Conservation (phyloP, 352 stramenopile species). For the Phytopythium aichiense region DNA sequence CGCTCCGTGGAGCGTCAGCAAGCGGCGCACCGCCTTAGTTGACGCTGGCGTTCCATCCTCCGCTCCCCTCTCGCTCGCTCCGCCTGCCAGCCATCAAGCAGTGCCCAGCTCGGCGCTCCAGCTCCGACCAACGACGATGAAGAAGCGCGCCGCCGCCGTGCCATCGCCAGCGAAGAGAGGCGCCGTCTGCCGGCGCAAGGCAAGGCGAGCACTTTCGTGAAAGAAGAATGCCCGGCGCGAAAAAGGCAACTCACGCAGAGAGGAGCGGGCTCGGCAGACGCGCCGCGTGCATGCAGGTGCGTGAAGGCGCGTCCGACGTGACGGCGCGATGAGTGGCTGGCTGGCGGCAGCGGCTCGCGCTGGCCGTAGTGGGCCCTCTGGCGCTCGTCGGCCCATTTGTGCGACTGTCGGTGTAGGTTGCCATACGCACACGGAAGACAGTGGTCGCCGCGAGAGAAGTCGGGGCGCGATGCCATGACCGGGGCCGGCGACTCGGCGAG, state of each 20-base stretch:
- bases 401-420: too few species aligned
- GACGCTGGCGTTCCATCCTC: background rate
- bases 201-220: background rate
- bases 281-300: background rate
- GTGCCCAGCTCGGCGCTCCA: background rate
- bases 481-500: background rate
- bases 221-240: constrained; percentile 2
- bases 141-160: background rate
- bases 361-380: background rate
- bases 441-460: background rate
- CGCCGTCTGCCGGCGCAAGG: background rate
- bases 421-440: background rate
- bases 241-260: background rate
- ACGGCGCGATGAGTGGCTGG: too few species aligned
- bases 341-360: background rate
- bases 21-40: background rate
- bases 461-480: background rate
- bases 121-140: background rate
- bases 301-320: too few species aligned
- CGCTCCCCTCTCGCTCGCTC: background rate
- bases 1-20: background rate
- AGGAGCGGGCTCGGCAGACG: background rate
- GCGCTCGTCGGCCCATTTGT: too few species aligned
- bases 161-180: background rate
- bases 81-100: background rate